phyloP scores from a whole-genome alignment of 345 rosid species.

The Acer campestre region DNA sequence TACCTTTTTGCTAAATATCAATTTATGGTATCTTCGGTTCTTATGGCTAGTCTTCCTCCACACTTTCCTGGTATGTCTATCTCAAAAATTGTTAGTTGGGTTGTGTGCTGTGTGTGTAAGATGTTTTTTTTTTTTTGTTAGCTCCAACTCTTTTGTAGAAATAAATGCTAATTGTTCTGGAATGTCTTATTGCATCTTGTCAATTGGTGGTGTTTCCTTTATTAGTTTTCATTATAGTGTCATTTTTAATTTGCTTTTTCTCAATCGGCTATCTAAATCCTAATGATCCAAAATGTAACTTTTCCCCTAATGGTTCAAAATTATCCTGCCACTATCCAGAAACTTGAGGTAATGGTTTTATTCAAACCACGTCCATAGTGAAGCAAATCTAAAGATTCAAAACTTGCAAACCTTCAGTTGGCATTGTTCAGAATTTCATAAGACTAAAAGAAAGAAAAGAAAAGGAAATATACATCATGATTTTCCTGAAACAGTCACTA shows the following conservation, averaged over 20 bases:
- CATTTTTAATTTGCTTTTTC: neutral
- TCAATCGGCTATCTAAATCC: neutral
- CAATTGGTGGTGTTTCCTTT: neutral
- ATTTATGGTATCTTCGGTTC: slow-evolving; percentile 69
- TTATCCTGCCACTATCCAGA: neutral
- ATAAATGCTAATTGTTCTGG: neutral
- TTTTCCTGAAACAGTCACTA: neutral
- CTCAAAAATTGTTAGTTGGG: slow-evolving; percentile 1
- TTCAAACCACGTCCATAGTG: neutral
- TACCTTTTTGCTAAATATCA: slow-evolving; percentile 65
- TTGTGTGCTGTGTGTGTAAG: neutral
- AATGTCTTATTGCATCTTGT: neutral
- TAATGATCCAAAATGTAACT: neutral
- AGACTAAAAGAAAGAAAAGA: neutral
- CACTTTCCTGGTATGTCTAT: slow-evolving; percentile 74
- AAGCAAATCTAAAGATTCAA: neutral
- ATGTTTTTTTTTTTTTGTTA: neutral
- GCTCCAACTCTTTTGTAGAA: too few relatives aligned
- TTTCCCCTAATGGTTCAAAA: neutral
- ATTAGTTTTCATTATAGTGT: neutral
- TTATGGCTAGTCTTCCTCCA: slow-evolving; percentile 84
- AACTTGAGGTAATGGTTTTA: neutral
- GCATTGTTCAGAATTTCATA: neutral
- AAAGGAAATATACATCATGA: neutral
- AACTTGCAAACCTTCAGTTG: neutral